Conservation (phyloP, 2,329 filamentous ascomycete genomes). For the Aspergillus latus region DNA sequence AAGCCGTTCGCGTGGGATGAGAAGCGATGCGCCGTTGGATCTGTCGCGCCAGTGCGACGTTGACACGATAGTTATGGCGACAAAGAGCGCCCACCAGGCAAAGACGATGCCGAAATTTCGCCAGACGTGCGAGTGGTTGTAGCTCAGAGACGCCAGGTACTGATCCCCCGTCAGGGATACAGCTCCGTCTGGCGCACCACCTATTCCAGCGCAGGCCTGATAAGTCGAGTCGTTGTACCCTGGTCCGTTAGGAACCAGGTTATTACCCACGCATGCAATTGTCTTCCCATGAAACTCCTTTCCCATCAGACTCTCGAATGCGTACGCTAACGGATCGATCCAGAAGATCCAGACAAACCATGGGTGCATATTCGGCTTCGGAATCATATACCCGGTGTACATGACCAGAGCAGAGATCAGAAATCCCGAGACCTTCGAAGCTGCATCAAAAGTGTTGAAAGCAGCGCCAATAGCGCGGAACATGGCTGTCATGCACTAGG, state of each 20-base stretch:
- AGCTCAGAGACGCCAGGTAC: slow-evolving; percentile 58
- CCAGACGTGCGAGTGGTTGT: slow-evolving; percentile 56
- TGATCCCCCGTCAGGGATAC: slow-evolving; percentile 54
- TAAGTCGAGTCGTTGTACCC: slow-evolving; percentile 28
- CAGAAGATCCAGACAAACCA: slow-evolving; percentile 48
- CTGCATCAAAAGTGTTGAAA: slow-evolving; percentile 56
- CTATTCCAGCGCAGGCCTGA: slow-evolving; percentile 52
- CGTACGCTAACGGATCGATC: slow-evolving; percentile 35
- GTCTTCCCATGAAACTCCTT: slow-evolving; percentile 30
- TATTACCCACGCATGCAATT: slow-evolving; percentile 32
- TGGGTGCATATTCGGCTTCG: slow-evolving; percentile 47
- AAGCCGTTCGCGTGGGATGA: slow-evolving; percentile 60
- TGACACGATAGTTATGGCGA: slow-evolving; percentile 56
- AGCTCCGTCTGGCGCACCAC: slow-evolving; percentile 45
- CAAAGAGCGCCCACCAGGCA: slow-evolving; percentile 61
- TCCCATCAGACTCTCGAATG: slow-evolving; percentile 25
- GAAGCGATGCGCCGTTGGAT: slow-evolving; percentile 49
- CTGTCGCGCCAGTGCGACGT: slow-evolving; percentile 56
- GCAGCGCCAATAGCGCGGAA: slow-evolving; percentile 57
- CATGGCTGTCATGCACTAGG: slow-evolving; percentile 54
- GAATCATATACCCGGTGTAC: slow-evolving; percentile 43
- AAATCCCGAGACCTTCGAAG: slow-evolving; percentile 51
- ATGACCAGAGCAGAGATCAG: slow-evolving; percentile 32
- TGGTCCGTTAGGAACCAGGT: slow-evolving; percentile 32
- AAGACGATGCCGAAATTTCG: slow-evolving; percentile 63